phyloP scores from a whole-genome alignment of 129 eudicot species.

The Flaveria trinervia region DNA sequence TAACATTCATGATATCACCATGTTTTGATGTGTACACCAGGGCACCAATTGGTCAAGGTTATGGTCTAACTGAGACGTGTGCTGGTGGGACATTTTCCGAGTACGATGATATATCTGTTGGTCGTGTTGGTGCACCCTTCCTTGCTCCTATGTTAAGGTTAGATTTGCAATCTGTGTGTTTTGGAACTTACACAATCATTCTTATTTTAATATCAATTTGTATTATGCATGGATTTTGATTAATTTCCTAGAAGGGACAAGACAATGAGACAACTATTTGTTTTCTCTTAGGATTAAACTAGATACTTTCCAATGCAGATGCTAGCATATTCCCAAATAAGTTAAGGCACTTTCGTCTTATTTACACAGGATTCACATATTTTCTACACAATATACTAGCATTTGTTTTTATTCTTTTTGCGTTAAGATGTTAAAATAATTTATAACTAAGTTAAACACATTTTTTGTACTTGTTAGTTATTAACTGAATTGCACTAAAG shows the following conservation, averaged over 20 bases:
- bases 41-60: conserved; percentile 99
- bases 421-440: background rate
- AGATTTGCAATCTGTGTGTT: conserved; percentile 16
- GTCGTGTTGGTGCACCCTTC: conserved; percentile 98
- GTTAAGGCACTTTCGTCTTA: background rate
- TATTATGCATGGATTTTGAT: conserved; percentile 1
- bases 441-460: background rate
- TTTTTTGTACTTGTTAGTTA: background rate
- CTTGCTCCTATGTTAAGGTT: conserved; percentile 93
- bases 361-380: background rate
- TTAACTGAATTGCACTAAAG: background rate
- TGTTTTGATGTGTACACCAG: conserved; percentile 37
- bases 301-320: conserved; percentile 9
- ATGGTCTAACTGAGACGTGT: conserved; percentile 97
- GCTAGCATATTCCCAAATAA: conserved; percentile 4
- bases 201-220: conserved; percentile 1
- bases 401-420: background rate
- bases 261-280: conserved; percentile 1
- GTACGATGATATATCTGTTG: conserved; percentile 92
- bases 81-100: conserved; percentile 98
- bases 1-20: background rate
- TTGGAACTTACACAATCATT: background rate
- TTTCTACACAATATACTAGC: background rate
- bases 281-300: conserved; percentile 6
- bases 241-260: background rate